Evolutionary conservation across 2,329 filamentous ascomycete genomes (phyloP), one percentile per base, ranked within the genome.

Genomic region (Fusarium nisikadoi): DNA sequence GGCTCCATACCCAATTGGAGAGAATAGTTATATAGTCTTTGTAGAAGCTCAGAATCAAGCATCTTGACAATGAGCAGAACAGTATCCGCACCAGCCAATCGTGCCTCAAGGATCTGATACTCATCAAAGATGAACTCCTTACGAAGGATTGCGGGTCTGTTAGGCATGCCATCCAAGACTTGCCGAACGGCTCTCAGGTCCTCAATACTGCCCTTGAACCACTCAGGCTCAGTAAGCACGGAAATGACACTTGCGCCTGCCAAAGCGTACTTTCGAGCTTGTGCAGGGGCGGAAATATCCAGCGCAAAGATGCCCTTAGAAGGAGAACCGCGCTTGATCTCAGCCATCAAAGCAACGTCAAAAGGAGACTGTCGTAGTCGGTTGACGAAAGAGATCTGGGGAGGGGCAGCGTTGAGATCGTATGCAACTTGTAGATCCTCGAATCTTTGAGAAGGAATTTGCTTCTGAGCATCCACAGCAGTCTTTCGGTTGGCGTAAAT

Each of bases 51-150:
- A 31, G 88, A 84, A 67, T 95, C 92, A 16, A 99, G 89, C 96
- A 99, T 99, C 85, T 99, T 99, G 56, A 99, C 96, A 75, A 99
- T 99, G 25, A 99, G 88, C 31, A 99, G 86, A 23, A 99, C 92
- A 0, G 95, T 98, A 81, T 99, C 95, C 12, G 96, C 96, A 72
- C 96, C 96, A 17, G 95, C 94, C 62, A 99, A 84, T 52, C 97
- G 89, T 33, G 95, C 96, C 82, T 99, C 96, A 11, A 99, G 87
- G 59, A 99, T 98, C 81, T 99, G 96, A 79, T 99, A 99, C 80
- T 98, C 94, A 49, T 98, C 95, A 78, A 98, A 99, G 43, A 99
- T 91, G 78, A 99, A 99, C 76, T 99, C 96, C 80, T 99, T 99
- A 29, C 97, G 91, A 35, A 99, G 84, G 17, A 99, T 89, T 4